phyloP scores from a whole-genome alignment of 345 rosid species.

The Aquilaria yunnanensis region DNA sequence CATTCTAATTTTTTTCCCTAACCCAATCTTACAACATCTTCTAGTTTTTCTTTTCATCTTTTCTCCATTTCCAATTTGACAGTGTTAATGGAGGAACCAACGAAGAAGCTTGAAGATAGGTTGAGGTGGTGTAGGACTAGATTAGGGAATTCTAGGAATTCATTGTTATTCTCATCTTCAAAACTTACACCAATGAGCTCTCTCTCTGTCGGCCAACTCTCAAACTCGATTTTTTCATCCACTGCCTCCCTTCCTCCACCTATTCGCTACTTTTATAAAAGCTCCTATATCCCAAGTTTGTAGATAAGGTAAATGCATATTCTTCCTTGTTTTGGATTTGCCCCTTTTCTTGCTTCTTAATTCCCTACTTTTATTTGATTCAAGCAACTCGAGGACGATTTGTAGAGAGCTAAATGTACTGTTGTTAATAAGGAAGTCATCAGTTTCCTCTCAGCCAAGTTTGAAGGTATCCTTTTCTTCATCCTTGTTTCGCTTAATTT shows the following conservation, averaged over 20 bases:
- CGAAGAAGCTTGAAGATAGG: slow-evolving; percentile 54
- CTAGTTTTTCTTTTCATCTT: neutral
- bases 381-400: slow-evolving; percentile 68
- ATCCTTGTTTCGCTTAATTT: neutral
- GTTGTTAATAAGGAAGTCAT: slow-evolving; percentile 77
- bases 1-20: too few relatives aligned
- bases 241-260: slow-evolving; percentile 50
- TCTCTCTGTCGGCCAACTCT: slow-evolving; percentile 63
- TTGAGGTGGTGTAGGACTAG: slow-evolving; percentile 52
- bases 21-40: neutral
- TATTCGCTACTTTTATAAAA: slow-evolving; percentile 33
- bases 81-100: slow-evolving; percentile 18
- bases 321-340: neutral
- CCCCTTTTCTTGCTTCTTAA: neutral
- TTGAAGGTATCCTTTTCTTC: slow-evolving; percentile 43
- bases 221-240: slow-evolving; percentile 57
- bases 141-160: slow-evolving; percentile 74
- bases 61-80: neutral
- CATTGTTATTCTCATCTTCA: slow-evolving; percentile 45
- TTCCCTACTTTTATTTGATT: neutral
- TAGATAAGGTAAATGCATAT: slow-evolving; percentile 43
- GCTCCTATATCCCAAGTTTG: slow-evolving; percentile 40
- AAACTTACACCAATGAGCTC: slow-evolving; percentile 54
- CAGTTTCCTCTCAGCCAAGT: slow-evolving; percentile 61
- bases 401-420: slow-evolving; percentile 67